Evolutionary conservation across 2,329 filamentous ascomycete species (phyloP).

Genomic region (Penicillium sp.): DNA sequence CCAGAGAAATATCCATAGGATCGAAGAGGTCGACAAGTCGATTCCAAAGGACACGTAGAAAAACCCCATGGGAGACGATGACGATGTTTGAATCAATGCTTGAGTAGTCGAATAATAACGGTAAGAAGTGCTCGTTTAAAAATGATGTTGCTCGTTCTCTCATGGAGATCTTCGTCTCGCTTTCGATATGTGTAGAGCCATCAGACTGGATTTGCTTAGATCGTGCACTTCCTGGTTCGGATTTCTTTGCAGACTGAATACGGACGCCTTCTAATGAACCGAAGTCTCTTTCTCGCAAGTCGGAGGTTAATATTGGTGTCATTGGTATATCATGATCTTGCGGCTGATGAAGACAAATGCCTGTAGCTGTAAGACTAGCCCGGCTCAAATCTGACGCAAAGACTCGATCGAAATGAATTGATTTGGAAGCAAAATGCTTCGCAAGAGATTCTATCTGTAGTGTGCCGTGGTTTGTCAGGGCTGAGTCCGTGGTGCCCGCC

Average conservation of each 20-base stretch:
- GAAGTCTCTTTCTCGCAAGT: slow-evolving; percentile 43
- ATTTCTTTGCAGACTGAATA: neutral
- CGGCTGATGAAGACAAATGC: slow-evolving; percentile 22
- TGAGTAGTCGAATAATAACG: slow-evolving; percentile 47
- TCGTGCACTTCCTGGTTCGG: too few species aligned
- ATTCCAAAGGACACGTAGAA: slow-evolving; percentile 69
- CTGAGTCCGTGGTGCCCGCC: slow-evolving; percentile 78
- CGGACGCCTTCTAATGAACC: slow-evolving; percentile 34
- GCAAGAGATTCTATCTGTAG: slow-evolving; percentile 75
- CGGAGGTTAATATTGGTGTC: slow-evolving; percentile 15
- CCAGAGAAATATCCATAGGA: slow-evolving; percentile 45
- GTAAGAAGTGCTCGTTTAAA: slow-evolving; percentile 62
- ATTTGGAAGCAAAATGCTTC: slow-evolving; percentile 62
- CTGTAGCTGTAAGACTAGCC: slow-evolving; percentile 55
- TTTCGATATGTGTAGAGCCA: slow-evolving; percentile 51
- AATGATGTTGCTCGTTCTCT: slow-evolving; percentile 64
- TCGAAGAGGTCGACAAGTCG: slow-evolving; percentile 60
- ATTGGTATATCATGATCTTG: neutral
- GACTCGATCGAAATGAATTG: slow-evolving; percentile 66
- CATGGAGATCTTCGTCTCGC: slow-evolving; percentile 71
- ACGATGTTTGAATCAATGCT: slow-evolving; percentile 52
- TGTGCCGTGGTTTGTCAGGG: slow-evolving; percentile 77
- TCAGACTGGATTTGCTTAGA: neutral
- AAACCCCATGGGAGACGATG: slow-evolving; percentile 80
- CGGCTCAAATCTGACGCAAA: slow-evolving; percentile 79